Conservation (phyloP, 768 basidiomycete genomes). For the Termitomyces sp. region DNA sequence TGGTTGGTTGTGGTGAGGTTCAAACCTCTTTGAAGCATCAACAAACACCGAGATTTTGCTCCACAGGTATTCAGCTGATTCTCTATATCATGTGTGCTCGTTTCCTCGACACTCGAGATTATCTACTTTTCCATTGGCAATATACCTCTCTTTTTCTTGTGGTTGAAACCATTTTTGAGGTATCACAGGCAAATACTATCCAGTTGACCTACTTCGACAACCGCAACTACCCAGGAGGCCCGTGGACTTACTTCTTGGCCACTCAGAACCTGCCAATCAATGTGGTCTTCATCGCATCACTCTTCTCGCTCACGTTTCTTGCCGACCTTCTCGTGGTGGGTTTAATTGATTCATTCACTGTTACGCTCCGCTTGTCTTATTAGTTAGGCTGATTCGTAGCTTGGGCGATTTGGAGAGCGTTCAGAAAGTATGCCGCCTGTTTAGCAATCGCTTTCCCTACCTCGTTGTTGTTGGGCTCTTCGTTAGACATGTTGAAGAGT, state of each 20-base stretch:
- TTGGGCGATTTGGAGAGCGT: constrained; percentile 41
- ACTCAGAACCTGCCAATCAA: constrained; percentile 30
- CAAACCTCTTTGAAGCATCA: not conserved
- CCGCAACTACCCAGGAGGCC: constrained; percentile 27
- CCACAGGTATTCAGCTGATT: constrained; percentile 24
- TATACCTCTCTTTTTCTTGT: constrained; percentile 26
- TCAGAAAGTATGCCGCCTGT: constrained; percentile 24
- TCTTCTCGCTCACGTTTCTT: constrained; percentile 32
- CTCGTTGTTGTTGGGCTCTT: constrained; percentile 31
- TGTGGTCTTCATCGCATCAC: constrained; percentile 30
- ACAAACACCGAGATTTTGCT: not conserved
- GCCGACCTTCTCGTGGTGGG: constrained; percentile 37
- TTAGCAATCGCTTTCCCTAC: constrained; percentile 29
- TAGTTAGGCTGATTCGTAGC: constrained; percentile 15
- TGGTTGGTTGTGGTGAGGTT: constrained; percentile 23
- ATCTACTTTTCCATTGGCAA: constrained; percentile 21
- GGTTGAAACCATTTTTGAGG: constrained; percentile 27
- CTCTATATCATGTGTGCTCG: constrained; percentile 23
- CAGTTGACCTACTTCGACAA: constrained; percentile 30
- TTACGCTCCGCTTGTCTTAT: not conserved
- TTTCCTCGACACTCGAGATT: constrained; percentile 21
- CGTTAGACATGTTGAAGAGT: constrained; percentile 21
- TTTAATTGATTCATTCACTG: not conserved
- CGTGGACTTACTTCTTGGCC: constrained; percentile 31
- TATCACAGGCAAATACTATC: constrained; percentile 29